Percentiles rank a stretch among this genome's conserved stretches.
These are phyloP conservation scores for Ogataea trehaloabstinens DNA, from an alignment of 805 yeast species.

Conservation along the genomic window DNA sequence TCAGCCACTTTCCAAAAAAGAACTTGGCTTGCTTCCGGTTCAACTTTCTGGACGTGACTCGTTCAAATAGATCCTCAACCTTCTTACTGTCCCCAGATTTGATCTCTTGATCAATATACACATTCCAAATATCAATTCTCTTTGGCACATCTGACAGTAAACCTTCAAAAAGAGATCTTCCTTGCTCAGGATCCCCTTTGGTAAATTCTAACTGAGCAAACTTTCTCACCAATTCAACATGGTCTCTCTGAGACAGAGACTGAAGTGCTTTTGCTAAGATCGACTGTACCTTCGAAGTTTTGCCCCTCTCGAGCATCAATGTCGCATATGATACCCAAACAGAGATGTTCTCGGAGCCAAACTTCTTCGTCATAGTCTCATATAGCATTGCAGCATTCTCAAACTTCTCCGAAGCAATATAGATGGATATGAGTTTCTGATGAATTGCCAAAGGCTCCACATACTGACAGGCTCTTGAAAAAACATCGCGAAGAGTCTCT, in stretches of 20 bases:
- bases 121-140: slow-evolving; percentile 92
- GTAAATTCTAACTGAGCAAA: slow-evolving; percentile 86
- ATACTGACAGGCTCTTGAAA: slow-evolving; percentile 82
- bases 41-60: slow-evolving; percentile 66
- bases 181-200: slow-evolving; percentile 91
- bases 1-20: slow-evolving; percentile 90
- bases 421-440: slow-evolving; percentile 74
- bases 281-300: slow-evolving; percentile 62
- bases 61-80: slow-evolving; percentile 78
- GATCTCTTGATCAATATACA: slow-evolving; percentile 90
- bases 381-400: slow-evolving; percentile 70
- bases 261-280: slow-evolving; percentile 74
- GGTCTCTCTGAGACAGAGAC: slow-evolving; percentile 66
- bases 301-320: slow-evolving; percentile 60
- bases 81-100: slow-evolving; percentile 63
- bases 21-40: slow-evolving; percentile 89
- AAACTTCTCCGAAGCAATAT: slow-evolving; percentile 66
- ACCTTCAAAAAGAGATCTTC: slow-evolving; percentile 92
- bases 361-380: slow-evolving; percentile 70
- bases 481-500: slow-evolving; percentile 75
- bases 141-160: slow-evolving; percentile 85
- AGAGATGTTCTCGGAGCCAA: slow-evolving; percentile 62
- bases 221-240: slow-evolving; percentile 77
- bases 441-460: slow-evolving; percentile 88
- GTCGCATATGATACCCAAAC: slow-evolving; percentile 86